Evolutionary conservation across 2,329 filamentous ascomycete genomes (phyloP).

Genomic region (Trichothecium sympodiale): DNA sequence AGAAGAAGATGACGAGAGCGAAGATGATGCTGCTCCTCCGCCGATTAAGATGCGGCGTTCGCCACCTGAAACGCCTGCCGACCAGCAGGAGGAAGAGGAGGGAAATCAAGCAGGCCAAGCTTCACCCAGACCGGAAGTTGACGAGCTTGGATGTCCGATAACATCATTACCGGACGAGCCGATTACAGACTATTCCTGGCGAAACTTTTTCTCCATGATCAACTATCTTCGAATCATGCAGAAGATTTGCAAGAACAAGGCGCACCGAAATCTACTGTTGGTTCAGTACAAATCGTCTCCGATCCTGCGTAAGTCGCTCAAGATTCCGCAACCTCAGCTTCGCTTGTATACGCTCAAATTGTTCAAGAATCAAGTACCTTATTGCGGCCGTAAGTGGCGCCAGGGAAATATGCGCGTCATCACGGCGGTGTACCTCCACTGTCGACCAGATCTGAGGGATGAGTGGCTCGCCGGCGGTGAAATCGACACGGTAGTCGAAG

Average conservation of each 20-base stretch:
- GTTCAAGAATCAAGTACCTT: conserved; percentile 97
- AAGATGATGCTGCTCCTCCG: conserved; percentile 74
- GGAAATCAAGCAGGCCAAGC: conserved; percentile 21
- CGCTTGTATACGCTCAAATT: conserved; percentile 93
- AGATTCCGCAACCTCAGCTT: conserved; percentile 77
- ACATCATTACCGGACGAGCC: conserved; percentile 59
- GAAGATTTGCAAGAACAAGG: conserved; percentile 92
- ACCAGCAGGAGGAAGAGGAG: conserved; percentile 15
- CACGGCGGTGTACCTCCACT: conserved; percentile 90
- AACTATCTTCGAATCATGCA: conserved; percentile 95
- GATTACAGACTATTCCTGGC: conserved; percentile 82
- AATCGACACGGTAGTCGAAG: conserved; percentile 87
- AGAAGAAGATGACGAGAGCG: conserved; percentile 36
- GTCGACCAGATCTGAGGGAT: conserved; percentile 81
- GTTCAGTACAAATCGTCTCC: conserved; percentile 93
- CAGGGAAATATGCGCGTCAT: conserved; percentile 98
- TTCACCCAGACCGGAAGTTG: conserved; percentile 50
- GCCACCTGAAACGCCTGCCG: conserved; percentile 23
- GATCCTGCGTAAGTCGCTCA: conserved; percentile 83
- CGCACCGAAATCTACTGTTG: conserved; percentile 84
- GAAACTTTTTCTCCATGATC: conserved; percentile 91
- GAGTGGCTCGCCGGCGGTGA: conserved; percentile 91
- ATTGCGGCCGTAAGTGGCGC: conserved; percentile 95
- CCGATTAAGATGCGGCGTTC: conserved; percentile 58
- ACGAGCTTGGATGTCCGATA: conserved; percentile 77